A percentile compares a stretch with the other conserved stretches of the same genome.
Conservation (phyloP, 2,329 filamentous ascomycete genomes). For the Blastomyces emzantsi region DNA sequence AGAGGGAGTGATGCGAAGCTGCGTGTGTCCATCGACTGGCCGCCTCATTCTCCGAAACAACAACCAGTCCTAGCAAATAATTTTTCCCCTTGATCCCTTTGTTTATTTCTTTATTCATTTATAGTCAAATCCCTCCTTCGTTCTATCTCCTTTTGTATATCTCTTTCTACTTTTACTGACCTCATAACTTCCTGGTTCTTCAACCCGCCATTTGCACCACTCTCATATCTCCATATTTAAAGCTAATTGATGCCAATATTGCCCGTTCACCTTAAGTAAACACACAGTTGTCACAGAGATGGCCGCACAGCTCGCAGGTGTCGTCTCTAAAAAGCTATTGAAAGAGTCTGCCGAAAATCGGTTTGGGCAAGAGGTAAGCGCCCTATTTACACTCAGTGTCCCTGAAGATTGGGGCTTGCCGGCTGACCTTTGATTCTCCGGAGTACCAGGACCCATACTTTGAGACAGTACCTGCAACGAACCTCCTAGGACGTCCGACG, state of each 20-base stretch:
- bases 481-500: constrained; percentile 56
- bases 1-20: neutral
- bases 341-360: constrained; percentile 34
- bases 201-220: neutral
- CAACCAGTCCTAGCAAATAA: neutral
- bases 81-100: neutral
- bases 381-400: neutral
- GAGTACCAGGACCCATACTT: constrained; percentile 73
- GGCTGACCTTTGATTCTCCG: neutral
- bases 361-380: constrained; percentile 35
- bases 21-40: neutral
- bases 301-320: constrained; percentile 17
- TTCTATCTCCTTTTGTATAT: neutral
- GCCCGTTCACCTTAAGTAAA: neutral
- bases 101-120: constrained; percentile 4
- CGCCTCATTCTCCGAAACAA: neutral
- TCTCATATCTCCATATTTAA: neutral
- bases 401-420: neutral
- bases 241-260: neutral
- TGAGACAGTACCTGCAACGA: constrained; percentile 67
- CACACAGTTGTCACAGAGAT: constrained; percentile 11
- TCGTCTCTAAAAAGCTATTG: constrained; percentile 28
- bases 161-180: neutral
- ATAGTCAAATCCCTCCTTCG: neutral
- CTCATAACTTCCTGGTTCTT: constrained; percentile 3